Percentiles rank a stretch among this genome's conserved stretches.
Conservation (phyloP, 2,329 filamentous ascomycete genomes). For the Fusarium vanettenii region DNA sequence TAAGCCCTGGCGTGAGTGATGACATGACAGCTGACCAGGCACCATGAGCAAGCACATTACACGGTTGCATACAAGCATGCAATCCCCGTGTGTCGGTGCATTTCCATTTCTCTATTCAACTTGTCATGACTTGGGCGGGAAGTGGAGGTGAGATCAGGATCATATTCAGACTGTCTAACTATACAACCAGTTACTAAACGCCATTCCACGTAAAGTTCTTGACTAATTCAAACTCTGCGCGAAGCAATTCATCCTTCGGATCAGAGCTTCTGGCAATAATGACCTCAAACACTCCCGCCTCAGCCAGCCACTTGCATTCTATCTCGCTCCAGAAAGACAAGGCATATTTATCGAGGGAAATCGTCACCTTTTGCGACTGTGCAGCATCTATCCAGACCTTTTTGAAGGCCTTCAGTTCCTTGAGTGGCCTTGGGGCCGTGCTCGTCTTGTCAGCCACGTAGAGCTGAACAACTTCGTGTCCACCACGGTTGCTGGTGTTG, state of each 20-base stretch:
- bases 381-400: conserved; percentile 1
- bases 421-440: not conserved
- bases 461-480: conserved; percentile 13
- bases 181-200: not conserved
- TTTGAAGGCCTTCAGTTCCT: conserved; percentile 18
- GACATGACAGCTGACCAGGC: not conserved
- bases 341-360: not conserved
- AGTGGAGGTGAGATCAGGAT: not conserved
- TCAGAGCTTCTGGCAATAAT: not conserved
- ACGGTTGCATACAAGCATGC: no score
- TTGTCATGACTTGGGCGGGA: no score
- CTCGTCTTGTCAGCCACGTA: conserved; percentile 11
- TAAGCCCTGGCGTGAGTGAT: not conserved
- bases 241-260: not conserved
- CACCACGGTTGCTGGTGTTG: not conserved
- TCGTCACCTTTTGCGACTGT: not conserved
- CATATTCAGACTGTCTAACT: not conserved
- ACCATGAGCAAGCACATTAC: not conserved
- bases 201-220: not conserved
- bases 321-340: not conserved
- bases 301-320: not conserved
- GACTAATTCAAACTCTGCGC: not conserved
- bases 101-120: no score
- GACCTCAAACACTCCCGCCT: not conserved
- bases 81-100: no score